Percentiles rank a stretch among this genome's conserved stretches.
Evolutionary conservation across 345 rosid species (phyloP).

Genomic region (Aquilaria malaccensis): DNA sequence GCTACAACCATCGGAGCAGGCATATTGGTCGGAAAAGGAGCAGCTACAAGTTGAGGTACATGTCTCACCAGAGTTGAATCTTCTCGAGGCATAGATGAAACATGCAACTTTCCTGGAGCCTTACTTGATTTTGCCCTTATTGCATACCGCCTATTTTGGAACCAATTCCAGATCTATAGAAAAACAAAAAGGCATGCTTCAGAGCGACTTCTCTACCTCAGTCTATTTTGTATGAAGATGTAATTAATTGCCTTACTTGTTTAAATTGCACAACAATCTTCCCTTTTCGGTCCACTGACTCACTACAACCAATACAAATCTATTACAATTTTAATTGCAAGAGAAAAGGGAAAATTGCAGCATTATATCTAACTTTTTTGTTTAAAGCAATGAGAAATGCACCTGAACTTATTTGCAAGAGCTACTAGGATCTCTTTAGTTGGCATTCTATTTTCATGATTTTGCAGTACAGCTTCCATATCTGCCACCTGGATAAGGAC

Average conservation of each 20-base stretch:
- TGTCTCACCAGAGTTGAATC: conserved; percentile 53
- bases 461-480: conserved; percentile 88
- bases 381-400: conserved; percentile 9
- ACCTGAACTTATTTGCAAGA: conserved; percentile 96
- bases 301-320: conserved; percentile 39
- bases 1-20: conserved; percentile 40
- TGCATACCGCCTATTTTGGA: conserved; percentile 96
- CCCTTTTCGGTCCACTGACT: conserved; percentile 73
- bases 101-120: conserved; percentile 73
- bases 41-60: conserved; percentile 50
- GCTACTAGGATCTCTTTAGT: conserved; percentile 59
- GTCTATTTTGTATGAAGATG: conserved; percentile 7
- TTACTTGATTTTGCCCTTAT: conserved; percentile 77
- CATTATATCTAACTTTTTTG: conserved; percentile 1
- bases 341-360: conserved; percentile 7
- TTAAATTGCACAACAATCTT: conserved; percentile 84
- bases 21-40: conserved; percentile 40
- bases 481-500: conserved; percentile 57
- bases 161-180: conserved; percentile 95
- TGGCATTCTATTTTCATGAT: conserved; percentile 74
- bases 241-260: conserved; percentile 49
- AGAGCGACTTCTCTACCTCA: conserved; percentile 2
- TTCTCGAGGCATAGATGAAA: conserved; percentile 58
- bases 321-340: conserved; percentile 2
- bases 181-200: neutral